phyloP scores from a whole-genome alignment of 1,139 yeast species.

The Saccharomyces hybrid region DNA sequence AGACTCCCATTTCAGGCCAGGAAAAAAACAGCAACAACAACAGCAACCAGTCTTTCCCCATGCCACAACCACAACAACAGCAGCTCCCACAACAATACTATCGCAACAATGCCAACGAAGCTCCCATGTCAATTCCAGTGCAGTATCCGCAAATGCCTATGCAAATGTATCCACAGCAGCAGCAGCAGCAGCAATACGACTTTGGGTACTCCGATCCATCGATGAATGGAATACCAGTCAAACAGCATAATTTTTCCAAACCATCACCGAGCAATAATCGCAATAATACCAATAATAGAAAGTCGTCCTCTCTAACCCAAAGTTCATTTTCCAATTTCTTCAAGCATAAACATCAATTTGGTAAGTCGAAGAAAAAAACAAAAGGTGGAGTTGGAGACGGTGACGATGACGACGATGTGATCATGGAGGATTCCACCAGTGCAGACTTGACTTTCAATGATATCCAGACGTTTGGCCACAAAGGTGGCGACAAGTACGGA shows the following conservation, averaged over 20 bases:
- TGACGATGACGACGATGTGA: conserved; percentile 47
- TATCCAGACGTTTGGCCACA: conserved; percentile 52
- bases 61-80: conserved; percentile 3
- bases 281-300: conserved; percentile 3
- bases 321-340: conserved; percentile 23
- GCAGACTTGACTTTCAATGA: conserved; percentile 54
- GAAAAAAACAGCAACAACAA: not conserved
- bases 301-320: conserved; percentile 20
- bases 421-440: conserved; percentile 40
- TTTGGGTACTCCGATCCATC: conserved; percentile 7
- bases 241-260: conserved; percentile 1
- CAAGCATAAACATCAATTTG: conserved; percentile 16
- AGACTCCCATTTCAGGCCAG: conserved; percentile 26
- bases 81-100: conserved; percentile 7
- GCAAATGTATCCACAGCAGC: conserved; percentile 4
- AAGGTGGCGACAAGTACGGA: conserved; percentile 52
- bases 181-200: conserved; percentile 11
- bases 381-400: conserved; percentile 10
- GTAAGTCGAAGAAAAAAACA: conserved; percentile 7
- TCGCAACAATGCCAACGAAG: conserved; percentile 9
- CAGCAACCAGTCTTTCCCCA: not conserved
- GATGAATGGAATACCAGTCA: not conserved
- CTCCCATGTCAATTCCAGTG: conserved; percentile 8
- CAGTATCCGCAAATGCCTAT: conserved; percentile 1
- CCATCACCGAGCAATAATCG: conserved; percentile 7